These are phyloP conservation scores for Elsinoe perseae DNA, from an alignment of 2,329 filamentous ascomycete genomes.

Conservation along the genomic window DNA sequence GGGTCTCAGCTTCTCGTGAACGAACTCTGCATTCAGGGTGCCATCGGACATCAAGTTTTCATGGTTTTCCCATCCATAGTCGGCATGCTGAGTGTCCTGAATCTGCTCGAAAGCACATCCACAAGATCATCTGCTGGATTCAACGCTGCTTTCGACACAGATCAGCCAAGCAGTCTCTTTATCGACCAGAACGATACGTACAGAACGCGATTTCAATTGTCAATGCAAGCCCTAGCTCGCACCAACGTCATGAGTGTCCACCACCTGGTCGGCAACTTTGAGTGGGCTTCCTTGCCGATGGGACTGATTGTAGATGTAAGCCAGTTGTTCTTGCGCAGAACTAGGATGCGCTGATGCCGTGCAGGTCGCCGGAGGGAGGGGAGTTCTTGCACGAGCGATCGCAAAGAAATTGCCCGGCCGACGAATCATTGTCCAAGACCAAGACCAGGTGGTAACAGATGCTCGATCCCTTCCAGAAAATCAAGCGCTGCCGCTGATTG, in stretches of 20 bases:
- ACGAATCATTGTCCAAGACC: neutral
- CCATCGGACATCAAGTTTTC: neutral
- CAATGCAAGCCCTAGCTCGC: neutral
- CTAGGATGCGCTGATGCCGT: neutral
- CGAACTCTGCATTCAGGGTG: neutral
- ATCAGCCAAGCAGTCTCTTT: neutral
- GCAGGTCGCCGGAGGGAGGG: neutral
- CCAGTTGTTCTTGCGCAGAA: neutral
- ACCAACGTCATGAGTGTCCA: neutral
- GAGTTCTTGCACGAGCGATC: neutral
- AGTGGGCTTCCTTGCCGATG: neutral
- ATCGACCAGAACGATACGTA: neutral
- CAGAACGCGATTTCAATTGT: neutral
- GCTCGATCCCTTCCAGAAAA: neutral
- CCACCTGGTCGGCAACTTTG: neutral
- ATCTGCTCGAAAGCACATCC: neutral
- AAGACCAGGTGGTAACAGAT: neutral
- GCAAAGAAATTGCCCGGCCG: neutral
- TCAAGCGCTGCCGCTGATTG: neutral
- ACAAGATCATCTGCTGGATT: neutral
- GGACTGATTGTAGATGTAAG: neutral
- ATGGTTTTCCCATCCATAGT: neutral
- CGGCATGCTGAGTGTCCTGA: neutral
- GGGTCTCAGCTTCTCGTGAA: neutral
- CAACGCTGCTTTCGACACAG: neutral